These are phyloP conservation scores for Echeveria elegans DNA, from an alignment of 164 flowering plant genomes.

Conservation along the genomic window DNA sequence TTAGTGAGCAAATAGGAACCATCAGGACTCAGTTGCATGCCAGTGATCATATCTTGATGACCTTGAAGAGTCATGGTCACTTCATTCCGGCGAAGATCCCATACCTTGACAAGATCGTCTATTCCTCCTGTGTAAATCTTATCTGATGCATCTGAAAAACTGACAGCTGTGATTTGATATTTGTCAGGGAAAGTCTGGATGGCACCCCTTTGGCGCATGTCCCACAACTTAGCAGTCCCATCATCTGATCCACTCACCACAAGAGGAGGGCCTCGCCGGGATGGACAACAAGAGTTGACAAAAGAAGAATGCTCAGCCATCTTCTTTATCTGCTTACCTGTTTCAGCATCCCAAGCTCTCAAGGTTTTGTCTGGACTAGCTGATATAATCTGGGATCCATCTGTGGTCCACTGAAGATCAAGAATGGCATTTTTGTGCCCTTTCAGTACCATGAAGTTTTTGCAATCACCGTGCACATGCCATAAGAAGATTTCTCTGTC, in stretches of 20 bases:
- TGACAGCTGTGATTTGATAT: no score
- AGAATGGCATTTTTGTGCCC: conserved; percentile 95
- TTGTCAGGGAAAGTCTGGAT: conserved; percentile 93
- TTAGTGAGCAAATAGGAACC: no score
- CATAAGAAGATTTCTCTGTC: conserved; percentile 90
- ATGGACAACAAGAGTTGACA: no score
- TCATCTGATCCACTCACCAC: conserved; percentile 97
- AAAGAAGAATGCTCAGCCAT: conserved; percentile 97
- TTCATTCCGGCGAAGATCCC: conserved; percentile 86
- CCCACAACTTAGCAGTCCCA: no score
- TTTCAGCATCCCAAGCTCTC: conserved; percentile 98
- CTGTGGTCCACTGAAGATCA: conserved; percentile 95
- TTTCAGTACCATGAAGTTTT: conserved; percentile 83
- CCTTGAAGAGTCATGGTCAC: no score
- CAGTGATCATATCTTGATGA: conserved; percentile 83
- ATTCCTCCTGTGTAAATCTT: conserved; percentile 91
- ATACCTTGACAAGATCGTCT: conserved; percentile 86
- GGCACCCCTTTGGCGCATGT: conserved; percentile 89
- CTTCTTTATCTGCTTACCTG: conserved; percentile 87
- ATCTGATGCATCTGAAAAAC: no score
- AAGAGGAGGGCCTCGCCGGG: conserved; percentile 97
- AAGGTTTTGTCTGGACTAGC: no score
- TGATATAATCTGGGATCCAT: conserved; percentile 88
- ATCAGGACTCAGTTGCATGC: conserved; percentile 94
- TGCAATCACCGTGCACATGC: conserved; percentile 91